These are phyloP conservation scores for Cadophora luteo-olivacea DNA, from an alignment of 2,329 filamentous ascomycete genomes.

Conservation along the genomic window DNA sequence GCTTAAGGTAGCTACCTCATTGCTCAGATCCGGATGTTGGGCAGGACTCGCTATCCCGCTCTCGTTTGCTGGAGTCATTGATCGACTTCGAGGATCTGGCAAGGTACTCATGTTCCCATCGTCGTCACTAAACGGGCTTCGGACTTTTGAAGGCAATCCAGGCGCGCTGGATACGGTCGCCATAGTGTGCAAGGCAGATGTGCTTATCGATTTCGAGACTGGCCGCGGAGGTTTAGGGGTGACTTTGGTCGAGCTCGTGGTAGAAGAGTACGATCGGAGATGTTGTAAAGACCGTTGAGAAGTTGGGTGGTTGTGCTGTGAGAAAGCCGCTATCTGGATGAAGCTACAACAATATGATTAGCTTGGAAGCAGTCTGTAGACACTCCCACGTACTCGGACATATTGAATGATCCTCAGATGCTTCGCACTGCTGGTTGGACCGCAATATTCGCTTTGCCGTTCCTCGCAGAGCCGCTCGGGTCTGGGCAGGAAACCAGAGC, in stretches of 20 bases:
- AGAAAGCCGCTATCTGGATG: conserved; percentile 57
- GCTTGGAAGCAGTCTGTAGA: not conserved
- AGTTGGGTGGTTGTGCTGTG: conserved; percentile 53
- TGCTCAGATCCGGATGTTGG: conserved; percentile 62
- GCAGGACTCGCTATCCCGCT: conserved; percentile 44
- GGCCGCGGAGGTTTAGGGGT: conserved; percentile 43
- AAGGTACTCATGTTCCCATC: conserved; percentile 72
- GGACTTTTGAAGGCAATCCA: conserved; percentile 35
- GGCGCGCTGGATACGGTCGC: conserved; percentile 42
- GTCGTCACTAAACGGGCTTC: conserved; percentile 53
- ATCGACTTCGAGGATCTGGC: conserved; percentile 66
- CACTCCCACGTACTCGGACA: conserved; percentile 30
- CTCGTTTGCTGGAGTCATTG: conserved; percentile 54
- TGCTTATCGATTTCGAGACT: conserved; percentile 47
- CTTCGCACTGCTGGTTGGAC: not conserved
- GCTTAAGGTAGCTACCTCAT: conserved; percentile 87
- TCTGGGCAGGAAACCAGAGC: not conserved
- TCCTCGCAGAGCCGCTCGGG: not conserved
- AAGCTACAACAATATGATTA: conserved; percentile 50
- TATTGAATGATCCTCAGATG: conserved; percentile 16
- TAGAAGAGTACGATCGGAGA: conserved; percentile 60
- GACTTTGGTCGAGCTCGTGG: conserved; percentile 51
- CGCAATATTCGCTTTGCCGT: conserved; percentile 5
- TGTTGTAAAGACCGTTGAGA: conserved; percentile 53
- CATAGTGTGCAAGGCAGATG: conserved; percentile 49